phyloP scores from a whole-genome alignment of 2,329 filamentous ascomycete genomes.

The Cylindrodendrum hubeiense region DNA sequence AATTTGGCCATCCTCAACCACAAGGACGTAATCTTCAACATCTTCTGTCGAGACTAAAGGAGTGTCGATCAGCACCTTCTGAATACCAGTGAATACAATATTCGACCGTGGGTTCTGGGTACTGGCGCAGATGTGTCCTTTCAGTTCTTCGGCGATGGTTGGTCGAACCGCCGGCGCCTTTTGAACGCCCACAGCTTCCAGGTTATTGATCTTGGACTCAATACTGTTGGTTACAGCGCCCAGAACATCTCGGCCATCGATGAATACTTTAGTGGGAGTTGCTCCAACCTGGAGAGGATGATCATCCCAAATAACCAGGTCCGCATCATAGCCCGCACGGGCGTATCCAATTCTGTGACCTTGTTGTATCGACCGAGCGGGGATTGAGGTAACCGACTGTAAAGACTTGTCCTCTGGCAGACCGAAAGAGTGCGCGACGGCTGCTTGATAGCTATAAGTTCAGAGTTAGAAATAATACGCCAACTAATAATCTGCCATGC shows the following conservation, averaged over 20 bases:
- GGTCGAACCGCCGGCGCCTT: not conserved
- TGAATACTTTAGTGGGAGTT: conserved; percentile 12
- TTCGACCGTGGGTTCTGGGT: not conserved
- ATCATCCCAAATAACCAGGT: conserved; percentile 9
- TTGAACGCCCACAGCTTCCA: not conserved
- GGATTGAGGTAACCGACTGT: conserved; percentile 7
- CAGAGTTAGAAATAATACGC: not conserved
- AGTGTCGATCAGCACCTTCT: not conserved
- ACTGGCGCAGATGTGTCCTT: not conserved
- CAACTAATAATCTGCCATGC: too few species aligned
- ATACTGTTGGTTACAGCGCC: not conserved
- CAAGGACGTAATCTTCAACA: not conserved
- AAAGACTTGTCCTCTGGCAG: not conserved
- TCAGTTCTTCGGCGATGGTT: not conserved
- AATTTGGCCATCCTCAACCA: not conserved
- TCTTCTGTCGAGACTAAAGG: not conserved
- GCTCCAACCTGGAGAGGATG: conserved; percentile 15
- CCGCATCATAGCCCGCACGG: conserved; percentile 9
- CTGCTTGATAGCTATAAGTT: conserved; percentile 6
- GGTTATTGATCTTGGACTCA: too few species aligned
- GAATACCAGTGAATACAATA: not conserved
- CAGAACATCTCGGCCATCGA: conserved; percentile 3
- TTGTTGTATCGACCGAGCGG: conserved; percentile 2
- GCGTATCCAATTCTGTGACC: conserved; percentile 9
- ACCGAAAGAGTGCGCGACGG: conserved; percentile 4